Percentiles rank a stretch among this genome's conserved stretches.
phyloP scores from a whole-genome alignment of 768 basidiomycete genomes.

The Tricholoma saponaceum region DNA sequence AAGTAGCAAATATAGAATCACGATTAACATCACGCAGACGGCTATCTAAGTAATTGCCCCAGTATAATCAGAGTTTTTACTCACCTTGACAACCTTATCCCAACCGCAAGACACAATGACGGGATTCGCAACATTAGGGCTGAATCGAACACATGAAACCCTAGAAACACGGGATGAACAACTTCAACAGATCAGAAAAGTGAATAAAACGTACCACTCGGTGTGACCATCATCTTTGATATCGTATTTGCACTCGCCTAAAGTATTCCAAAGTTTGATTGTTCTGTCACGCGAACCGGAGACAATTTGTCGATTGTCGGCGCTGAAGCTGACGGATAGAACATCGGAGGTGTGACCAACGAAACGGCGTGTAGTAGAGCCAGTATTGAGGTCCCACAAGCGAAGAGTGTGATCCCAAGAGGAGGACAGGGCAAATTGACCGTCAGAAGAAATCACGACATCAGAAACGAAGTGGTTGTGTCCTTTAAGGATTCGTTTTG shows the following conservation, averaged over 20 bases:
- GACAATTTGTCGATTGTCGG: constrained; percentile 99
- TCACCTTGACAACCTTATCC: constrained; percentile 99
- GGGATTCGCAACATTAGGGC: constrained; percentile 94
- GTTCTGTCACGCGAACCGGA: constrained; percentile 95
- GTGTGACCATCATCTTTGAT: constrained; percentile 98
- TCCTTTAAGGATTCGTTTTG: constrained; percentile 95
- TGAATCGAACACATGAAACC: constrained; percentile 99
- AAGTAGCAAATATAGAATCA: constrained; percentile 80
- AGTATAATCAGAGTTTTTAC: constrained; percentile 19
- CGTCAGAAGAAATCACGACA: constrained; percentile 98
- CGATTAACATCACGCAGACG: constrained; percentile 29
- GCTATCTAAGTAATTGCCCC: not conserved
- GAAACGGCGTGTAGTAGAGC: constrained; percentile 92
- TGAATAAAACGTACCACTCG: constrained; percentile 63
- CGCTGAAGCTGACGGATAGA: constrained; percentile 98
- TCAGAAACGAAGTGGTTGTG: constrained; percentile 99
- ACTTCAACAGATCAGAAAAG: constrained; percentile 15
- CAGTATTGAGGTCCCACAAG: constrained; percentile 99
- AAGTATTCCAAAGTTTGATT: constrained; percentile 99
- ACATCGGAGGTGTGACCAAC: constrained; percentile 98
- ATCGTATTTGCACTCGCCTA: constrained; percentile 99
- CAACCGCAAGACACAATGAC: constrained; percentile 99
- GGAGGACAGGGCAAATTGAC: constrained; percentile 97
- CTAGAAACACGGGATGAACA: constrained; percentile 34
- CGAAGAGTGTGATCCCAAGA: constrained; percentile 99